A percentile compares a stretch with the other conserved stretches of the same genome.
These are phyloP conservation scores for Geotrichum carabidarum DNA, from an alignment of 1,139 yeast species.

Conservation along the genomic window DNA sequence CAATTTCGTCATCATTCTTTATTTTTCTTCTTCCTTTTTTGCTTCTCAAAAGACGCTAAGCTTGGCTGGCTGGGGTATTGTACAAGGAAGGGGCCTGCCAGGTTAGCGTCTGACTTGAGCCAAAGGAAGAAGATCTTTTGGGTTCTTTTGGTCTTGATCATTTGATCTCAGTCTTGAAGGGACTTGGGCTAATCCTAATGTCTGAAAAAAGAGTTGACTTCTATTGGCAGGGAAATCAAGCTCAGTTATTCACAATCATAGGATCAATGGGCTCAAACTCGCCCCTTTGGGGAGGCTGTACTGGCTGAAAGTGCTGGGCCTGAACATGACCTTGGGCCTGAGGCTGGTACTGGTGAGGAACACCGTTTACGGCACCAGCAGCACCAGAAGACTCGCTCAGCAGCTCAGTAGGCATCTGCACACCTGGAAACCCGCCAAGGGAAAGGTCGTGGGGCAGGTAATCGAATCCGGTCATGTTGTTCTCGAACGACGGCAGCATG, in stretches of 20 bases:
- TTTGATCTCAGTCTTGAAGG: no score
- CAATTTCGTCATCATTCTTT: no score
- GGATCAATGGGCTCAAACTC: constrained; percentile 19
- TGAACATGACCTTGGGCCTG: neutral
- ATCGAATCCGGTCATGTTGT: constrained; percentile 11
- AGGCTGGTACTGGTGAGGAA: neutral
- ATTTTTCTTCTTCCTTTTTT: no score
- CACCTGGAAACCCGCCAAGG: constrained; percentile 8
- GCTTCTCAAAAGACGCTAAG: no score
- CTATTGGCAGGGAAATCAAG: neutral
- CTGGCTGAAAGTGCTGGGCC: constrained; percentile 1
- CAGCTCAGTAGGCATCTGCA: constrained; percentile 7
- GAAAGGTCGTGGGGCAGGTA: constrained; percentile 12
- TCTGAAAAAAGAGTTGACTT: no score
- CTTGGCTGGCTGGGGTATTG: no score
- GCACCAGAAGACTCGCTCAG: constrained; percentile 5
- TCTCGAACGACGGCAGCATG: constrained; percentile 9
- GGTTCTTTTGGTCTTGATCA: no score
- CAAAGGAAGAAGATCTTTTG: no score
- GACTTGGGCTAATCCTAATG: no score
- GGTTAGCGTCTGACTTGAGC: no score
- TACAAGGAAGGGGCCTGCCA: no score
- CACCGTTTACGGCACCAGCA: neutral
- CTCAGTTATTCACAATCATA: constrained; percentile 19
- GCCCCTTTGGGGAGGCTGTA: constrained; percentile 6